Base-by-base conservation (phyloP, 768 basidiomycete species). In the Trametes villosa region DNA sequence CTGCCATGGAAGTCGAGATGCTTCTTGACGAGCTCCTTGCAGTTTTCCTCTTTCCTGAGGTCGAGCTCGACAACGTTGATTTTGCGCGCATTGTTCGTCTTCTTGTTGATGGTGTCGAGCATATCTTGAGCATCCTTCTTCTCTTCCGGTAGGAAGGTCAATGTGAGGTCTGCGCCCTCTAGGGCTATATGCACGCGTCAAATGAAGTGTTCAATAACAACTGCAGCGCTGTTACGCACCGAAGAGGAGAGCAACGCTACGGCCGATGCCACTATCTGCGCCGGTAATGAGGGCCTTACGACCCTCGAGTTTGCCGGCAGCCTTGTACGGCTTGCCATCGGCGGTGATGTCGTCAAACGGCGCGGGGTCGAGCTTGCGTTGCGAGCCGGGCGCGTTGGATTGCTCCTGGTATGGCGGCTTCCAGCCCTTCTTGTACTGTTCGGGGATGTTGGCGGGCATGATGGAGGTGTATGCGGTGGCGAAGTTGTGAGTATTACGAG, bases 201-300 rank as follows among this genome's bases (percentile, higher is more conserved):
- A 15, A 1, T 15, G 9, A 12, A 53, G 15, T 8, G 50, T 24
- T 18, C 24, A 8, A 4, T 17, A 24, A 9, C 11, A 9, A 13
- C 9, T 24, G 26, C 2, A 18, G 11, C 22, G 41, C 18, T 47
- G 22, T 45, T n/a, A 17, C 71, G 24, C 42, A 73, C 75, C 74
- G 45, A 74, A 75, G 15, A 80, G 74, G 56, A 80, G 71, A 2
- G 81, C 81, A 12, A 75, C 72, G 24, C 76, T 71, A 20, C 80
- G 66, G 12, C 82, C 81, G 48, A 81, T 83, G 20, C 81, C 81
- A 18, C 78, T 79, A 66, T 83, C 82, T 24, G 75, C 80, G 33
- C 82, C 82, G 1, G 82, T 83, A 53, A 84, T 74, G 65, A 85
- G 68, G 1, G 78, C 76, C 55, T 75, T 78, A 70, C 79, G 79